These are phyloP conservation scores for Quillaja saponaria DNA, from an alignment of 306 rosid genomes.

Conservation along the genomic window DNA sequence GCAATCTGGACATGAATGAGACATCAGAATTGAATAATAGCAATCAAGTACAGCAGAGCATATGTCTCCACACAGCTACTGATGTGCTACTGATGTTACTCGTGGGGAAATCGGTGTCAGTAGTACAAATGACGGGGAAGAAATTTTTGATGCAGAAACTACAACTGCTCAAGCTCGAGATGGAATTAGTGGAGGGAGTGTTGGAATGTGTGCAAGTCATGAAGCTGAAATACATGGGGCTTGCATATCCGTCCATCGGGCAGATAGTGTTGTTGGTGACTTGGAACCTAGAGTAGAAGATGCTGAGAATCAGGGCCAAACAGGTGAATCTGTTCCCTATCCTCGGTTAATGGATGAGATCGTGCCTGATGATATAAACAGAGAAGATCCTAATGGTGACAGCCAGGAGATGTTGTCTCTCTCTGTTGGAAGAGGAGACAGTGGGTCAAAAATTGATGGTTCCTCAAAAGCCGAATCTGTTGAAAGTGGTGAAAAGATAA, in stretches of 20 bases:
- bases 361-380: conserved; percentile 74
- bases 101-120: conserved; percentile 87
- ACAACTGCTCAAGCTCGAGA: conserved; percentile 86
- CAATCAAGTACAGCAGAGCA: conserved; percentile 89
- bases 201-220: conserved; percentile 99
- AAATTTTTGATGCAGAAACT: conserved; percentile 89
- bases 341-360: conserved; percentile 96
- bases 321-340: conserved; percentile 89
- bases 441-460: conserved; percentile 93
- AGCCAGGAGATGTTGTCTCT: conserved; percentile 94
- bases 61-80: conserved; percentile 70
- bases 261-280: conserved; percentile 93
- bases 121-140: conserved; percentile 90
- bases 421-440: conserved; percentile 88
- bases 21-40: conserved; percentile 85
- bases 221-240: conserved; percentile 98
- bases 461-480: conserved; percentile 93
- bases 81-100: conserved; percentile 65
- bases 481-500: conserved; percentile 91
- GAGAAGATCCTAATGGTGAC: conserved; percentile 90
- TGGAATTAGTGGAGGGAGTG: conserved; percentile 97
- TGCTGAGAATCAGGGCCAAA: conserved; percentile 94
- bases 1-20: conserved; percentile 88
- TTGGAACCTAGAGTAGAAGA: conserved; percentile 89
- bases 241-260: conserved; percentile 88